phyloP scores from a whole-genome alignment of 257 asterid genomes.

The Orobanche coerulescens region DNA sequence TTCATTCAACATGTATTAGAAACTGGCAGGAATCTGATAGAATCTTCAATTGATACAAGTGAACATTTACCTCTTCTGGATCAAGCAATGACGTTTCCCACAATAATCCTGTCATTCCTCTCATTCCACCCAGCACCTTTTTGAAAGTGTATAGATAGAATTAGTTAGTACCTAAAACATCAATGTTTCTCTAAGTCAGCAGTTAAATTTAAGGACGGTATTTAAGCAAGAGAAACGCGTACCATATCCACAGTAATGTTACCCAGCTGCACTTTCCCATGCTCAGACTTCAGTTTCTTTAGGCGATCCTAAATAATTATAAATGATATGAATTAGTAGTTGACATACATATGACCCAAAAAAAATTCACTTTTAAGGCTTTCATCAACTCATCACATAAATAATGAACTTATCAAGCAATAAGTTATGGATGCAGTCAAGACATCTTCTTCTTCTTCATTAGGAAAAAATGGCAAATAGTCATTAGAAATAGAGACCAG shows the following conservation, averaged over 20 bases:
- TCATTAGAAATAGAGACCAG: neutral
- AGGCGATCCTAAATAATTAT: slow-evolving; percentile 53
- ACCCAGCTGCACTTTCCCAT: slow-evolving; percentile 82
- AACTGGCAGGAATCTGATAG: slow-evolving; percentile 13
- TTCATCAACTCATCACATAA: slow-evolving; percentile 11
- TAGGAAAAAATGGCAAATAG: neutral
- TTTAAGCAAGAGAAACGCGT: slow-evolving; percentile 12
- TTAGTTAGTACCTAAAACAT: slow-evolving; percentile 3
- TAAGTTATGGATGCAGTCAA: neutral
- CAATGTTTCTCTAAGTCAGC: neutral
- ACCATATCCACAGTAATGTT: slow-evolving; percentile 91
- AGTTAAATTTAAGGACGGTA: neutral
- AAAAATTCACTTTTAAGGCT: neutral
- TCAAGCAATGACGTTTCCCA: slow-evolving; percentile 99
- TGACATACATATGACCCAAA: neutral
- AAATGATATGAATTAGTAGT: neutral
- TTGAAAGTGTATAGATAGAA: slow-evolving; percentile 2
- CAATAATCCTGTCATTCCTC: slow-evolving; percentile 98
- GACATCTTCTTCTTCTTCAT: neutral
- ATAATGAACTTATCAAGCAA: slow-evolving; percentile 4
- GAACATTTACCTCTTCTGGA: slow-evolving; percentile 72
- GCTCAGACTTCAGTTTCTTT: slow-evolving; percentile 63
- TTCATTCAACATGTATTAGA: neutral
- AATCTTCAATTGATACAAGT: neutral
- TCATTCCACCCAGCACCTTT: slow-evolving; percentile 98